phyloP scores from a whole-genome alignment of 495 filamentous ascomycete genomes.

The Glarea lozoyensis region DNA sequence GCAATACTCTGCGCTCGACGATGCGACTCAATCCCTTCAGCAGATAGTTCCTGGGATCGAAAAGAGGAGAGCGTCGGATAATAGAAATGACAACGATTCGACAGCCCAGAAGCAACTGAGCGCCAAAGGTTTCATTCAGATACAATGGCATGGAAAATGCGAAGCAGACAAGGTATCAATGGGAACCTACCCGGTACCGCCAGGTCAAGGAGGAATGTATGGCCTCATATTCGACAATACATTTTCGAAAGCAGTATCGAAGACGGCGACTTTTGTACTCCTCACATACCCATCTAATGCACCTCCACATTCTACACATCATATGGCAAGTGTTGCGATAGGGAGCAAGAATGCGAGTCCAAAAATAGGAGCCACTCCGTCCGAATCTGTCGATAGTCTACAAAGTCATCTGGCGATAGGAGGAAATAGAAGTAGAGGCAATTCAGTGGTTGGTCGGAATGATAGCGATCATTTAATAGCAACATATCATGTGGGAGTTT shows the following conservation, averaged over 20 bases:
- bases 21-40: slow-evolving; percentile 7
- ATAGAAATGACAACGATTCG: slow-evolving; percentile 37
- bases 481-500: slow-evolving; percentile 65
- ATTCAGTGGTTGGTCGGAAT: slow-evolving; percentile 13
- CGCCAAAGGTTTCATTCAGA: slow-evolving; percentile 73
- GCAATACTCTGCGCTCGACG: slow-evolving; percentile 9
- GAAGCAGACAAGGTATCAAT: slow-evolving; percentile 94
- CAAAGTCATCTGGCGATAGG: slow-evolving; percentile 31
- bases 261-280: slow-evolving; percentile 88
- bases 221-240: slow-evolving; percentile 98
- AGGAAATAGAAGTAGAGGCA: slow-evolving; percentile 11
- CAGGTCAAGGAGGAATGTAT: slow-evolving; percentile 79
- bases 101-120: slow-evolving; percentile 74
- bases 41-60: slow-evolving; percentile 11
- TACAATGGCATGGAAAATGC: slow-evolving; percentile 88
- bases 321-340: slow-evolving; percentile 35
- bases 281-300: slow-evolving; percentile 82
- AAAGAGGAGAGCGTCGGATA: slow-evolving; percentile 7
- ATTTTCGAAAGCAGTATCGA: slow-evolving; percentile 90
- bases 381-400: slow-evolving; percentile 48
- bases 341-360: slow-evolving; percentile 21
- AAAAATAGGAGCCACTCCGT: slow-evolving; percentile 31
- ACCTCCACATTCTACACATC: slow-evolving; percentile 62
- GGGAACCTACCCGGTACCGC: slow-evolving; percentile 72
- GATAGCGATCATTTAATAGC: slow-evolving; percentile 18